Conservation (phyloP, 495 filamentous ascomycete genomes). For the Aspergillus bertholletiae region DNA sequence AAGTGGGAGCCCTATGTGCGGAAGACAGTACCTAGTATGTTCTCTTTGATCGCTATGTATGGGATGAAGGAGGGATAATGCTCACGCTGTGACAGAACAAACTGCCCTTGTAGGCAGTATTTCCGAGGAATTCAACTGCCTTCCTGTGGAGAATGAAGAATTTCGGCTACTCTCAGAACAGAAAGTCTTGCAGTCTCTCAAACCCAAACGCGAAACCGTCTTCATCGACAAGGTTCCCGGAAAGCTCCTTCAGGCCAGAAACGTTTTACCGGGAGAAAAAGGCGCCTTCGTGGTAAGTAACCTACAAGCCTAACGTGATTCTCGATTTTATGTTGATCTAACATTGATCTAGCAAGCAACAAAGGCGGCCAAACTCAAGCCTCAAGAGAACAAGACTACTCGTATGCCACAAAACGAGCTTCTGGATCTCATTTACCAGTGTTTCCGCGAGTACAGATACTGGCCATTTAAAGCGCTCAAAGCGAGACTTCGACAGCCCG, state of each 20-base stretch:
- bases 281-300: constrained; percentile 42
- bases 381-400: constrained; percentile 74
- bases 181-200: constrained; percentile 59
- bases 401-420: constrained; percentile 86
- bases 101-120: constrained; percentile 72
- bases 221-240: constrained; percentile 39
- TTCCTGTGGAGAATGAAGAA: constrained; percentile 72
- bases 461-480: constrained; percentile 87
- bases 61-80: not conserved
- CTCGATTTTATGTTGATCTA: constrained; percentile 11
- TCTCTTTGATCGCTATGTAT: not conserved
- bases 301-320: not conserved
- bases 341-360: constrained; percentile 29
- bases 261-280: constrained; percentile 33
- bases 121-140: constrained; percentile 72
- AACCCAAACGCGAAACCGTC: constrained; percentile 54
- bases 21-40: constrained; percentile 77
- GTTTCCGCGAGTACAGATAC: constrained; percentile 79
- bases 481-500: constrained; percentile 71
- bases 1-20: constrained; percentile 66
- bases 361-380: constrained; percentile 33
- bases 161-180: constrained; percentile 58
- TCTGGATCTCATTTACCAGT: constrained; percentile 73
- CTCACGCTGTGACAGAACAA: constrained; percentile 58
- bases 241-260: constrained; percentile 34